Evolutionary conservation across 2,329 filamentous ascomycete genomes (phyloP), one percentile per base, ranked within the genome.

Genomic region (Colletotrichum theobromicola): DNA sequence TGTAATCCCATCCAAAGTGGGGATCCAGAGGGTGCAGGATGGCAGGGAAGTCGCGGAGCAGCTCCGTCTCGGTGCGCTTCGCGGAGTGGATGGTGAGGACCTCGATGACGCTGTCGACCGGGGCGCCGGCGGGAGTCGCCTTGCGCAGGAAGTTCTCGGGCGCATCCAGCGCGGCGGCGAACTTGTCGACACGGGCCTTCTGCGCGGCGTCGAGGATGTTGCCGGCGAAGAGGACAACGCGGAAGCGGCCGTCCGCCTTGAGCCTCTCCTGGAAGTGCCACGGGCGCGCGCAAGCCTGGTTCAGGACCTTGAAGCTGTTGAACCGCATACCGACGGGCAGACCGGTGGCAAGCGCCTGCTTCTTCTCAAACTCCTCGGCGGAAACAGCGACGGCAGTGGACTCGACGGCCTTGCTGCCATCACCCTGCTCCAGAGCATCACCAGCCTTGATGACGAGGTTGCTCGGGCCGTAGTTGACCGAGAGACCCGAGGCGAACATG

Each of bases 201-300:
- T 91, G 89, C 2, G 74, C 67, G 0, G 82, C 15, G 0, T 84
- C 76, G 4, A 84, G 81, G 4, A 94, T 82, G 76, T 93, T 85
- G 2, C 93, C 93, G 0, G 90, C 87, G 76, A 94, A 94, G 2
- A 94, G 82, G 2, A 93, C 81, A 34, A 93, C 79, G 9, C 91
- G 84, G 81, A 90, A 93, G 1, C 88, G 85, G 2, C 91, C 91
- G 77, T 92, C 88, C n/a, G 85, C 87, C 46, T 84, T 86, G 24
- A 93, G 84, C 10, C 84, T 83, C 73, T 90, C 85, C 63, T 93
- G 90, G 58, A 93, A 85, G 50, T 92, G 88, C 87, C 89, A 92
- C 0, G 91, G 89, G 4, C 89, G 84, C 0, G 85, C 87, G 74
- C 88, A 86, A 4, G 87, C 81, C 77, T 93, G 91, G 75, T 89